Conservation (phyloP, 768 basidiomycete species). For the Termitomyces sp. region DNA sequence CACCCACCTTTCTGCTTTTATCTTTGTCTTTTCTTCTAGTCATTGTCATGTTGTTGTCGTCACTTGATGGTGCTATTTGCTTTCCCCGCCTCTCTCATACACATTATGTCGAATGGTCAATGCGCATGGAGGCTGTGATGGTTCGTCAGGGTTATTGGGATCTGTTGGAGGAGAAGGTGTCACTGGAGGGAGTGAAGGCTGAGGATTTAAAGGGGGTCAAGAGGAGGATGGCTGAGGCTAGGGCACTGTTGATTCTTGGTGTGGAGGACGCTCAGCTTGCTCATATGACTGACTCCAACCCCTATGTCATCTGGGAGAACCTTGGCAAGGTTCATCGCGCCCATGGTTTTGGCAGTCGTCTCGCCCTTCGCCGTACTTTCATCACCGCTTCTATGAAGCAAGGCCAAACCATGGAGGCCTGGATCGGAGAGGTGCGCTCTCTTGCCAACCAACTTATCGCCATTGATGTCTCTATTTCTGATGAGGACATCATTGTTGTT, state of each 20-base stretch:
- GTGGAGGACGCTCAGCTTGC: not conserved
- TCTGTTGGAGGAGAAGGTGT: not conserved
- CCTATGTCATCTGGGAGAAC: not conserved
- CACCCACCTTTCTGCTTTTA: not conserved
- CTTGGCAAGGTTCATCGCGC: not conserved
- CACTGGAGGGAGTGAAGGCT: not conserved
- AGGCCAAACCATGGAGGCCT: too few species aligned
- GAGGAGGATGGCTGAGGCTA: not conserved
- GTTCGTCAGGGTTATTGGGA: not conserved
- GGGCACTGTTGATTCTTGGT: not conserved
- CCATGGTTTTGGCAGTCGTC: constrained; percentile 5
- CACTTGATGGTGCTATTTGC: not conserved
- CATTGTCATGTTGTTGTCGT: not conserved
- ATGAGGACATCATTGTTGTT: constrained; percentile 24
- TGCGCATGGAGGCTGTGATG: not conserved
- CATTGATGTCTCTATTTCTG: not conserved
- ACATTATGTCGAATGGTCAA: not conserved
- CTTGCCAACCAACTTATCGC: not conserved
- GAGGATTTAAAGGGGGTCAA: not conserved
- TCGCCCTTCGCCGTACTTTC: constrained; percentile 18
- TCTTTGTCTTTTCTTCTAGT: not conserved
- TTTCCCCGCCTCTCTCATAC: not conserved
- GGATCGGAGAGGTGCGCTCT: not conserved
- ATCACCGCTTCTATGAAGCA: not conserved
- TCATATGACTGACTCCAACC: constrained; percentile 13